Evolutionary conservation across 2,329 filamentous ascomycete species (phyloP), one percentile per base, ranked within the genome.

Genomic region (Xylariaceae sp.): DNA sequence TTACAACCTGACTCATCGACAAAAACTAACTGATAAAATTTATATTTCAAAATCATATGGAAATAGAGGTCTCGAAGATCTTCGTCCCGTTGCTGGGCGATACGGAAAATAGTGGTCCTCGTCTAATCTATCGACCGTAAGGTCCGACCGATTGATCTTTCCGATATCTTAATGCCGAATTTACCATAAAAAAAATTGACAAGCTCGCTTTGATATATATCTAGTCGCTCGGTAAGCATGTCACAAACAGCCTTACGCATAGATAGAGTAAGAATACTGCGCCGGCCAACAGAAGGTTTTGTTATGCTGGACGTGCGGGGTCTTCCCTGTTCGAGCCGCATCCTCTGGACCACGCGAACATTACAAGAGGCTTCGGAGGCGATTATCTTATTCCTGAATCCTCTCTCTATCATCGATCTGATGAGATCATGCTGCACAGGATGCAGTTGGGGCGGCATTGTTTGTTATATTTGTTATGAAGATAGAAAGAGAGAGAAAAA

Each of bases 1-100:
- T 66, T 58, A 51, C 53, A 64, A 8, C 61, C 56, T 42, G 62
- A 64, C 49, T 67, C 53, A 47, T 66, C 58, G 21, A 61, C 51
- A 44, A 52, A 65, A 12, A 66, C 56, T n/a, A 64, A 49, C 21
- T 64, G 55, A 49, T 63, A 61, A 7, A 54, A 63, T 19, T 47
- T 42, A 45, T 61, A 62, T n/a, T 52, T 33, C 10, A 58, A 61
- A n/a, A 64, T 37, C 14, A 54, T 57, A 52, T 65, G 47, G 16
- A 58, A 49, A 50, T 67, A 65, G 40, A 55, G 55, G 47, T 64
- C 60, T 52, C 57, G 55, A 44, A 67, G 46, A 27, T 66, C 59
- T 16, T 50, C 40, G 54, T 61, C 62, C 33, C 45, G 56, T 52
- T 64, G 54, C 47, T 56, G 57, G 46, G 61, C 54, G 46, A 62